phyloP scores from a whole-genome alignment of 768 basidiomycete species.

The Pleurotus citrinopileatus region DNA sequence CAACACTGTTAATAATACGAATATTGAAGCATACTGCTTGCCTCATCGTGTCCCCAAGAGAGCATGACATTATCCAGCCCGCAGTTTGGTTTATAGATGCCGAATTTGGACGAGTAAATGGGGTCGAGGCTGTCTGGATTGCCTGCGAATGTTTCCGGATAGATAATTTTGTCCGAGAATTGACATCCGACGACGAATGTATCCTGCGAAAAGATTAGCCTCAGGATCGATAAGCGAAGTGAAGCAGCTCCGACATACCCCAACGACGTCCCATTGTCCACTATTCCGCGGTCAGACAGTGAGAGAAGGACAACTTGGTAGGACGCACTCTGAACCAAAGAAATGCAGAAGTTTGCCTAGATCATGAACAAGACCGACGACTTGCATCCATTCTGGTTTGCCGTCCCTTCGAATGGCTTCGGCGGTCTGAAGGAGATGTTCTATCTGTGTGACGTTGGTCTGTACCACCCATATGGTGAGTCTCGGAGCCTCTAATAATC shows the following conservation, averaged over 20 bases:
- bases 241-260: constrained; percentile 41
- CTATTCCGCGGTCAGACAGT: not conserved
- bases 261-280: constrained; percentile 94
- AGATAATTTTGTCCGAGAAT: constrained; percentile 80
- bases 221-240: constrained; percentile 4
- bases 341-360: constrained; percentile 86
- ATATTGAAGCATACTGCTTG: not conserved
- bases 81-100: constrained; percentile 74
- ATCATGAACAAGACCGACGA: constrained; percentile 85
- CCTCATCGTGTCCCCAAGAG: constrained; percentile 83
- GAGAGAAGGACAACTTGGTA: not conserved
- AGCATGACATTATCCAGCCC: constrained; percentile 87
- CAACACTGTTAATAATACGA: not conserved
- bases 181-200: constrained; percentile 73
- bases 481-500: not conserved
- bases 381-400: constrained; percentile 90
- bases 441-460: constrained; percentile 80
- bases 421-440: constrained; percentile 89
- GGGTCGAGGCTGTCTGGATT: constrained; percentile 68
- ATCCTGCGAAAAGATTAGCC: constrained; percentile 27
- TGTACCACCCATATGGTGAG: constrained; percentile 21
- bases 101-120: constrained; percentile 68
- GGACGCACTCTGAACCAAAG: constrained; percentile 59
- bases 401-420: constrained; percentile 83
- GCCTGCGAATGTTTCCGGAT: constrained; percentile 67